phyloP scores from a whole-genome alignment of 2,329 filamentous ascomycete genomes.

The Hypoxylon sp. region DNA sequence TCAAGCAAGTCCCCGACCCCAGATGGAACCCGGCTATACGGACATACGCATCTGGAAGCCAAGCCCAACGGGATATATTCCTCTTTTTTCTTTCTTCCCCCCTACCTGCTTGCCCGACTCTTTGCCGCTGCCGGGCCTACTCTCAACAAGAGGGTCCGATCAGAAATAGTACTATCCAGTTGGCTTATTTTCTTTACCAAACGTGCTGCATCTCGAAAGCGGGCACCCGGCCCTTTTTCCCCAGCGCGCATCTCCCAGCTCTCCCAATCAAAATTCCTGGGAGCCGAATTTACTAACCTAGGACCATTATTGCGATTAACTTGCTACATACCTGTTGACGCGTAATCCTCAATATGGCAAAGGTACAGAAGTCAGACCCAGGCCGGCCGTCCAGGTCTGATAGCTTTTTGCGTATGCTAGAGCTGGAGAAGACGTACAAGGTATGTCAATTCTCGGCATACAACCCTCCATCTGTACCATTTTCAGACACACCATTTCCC shows the following conservation, averaged over 20 bases:
- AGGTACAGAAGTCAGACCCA: slow-evolving; percentile 46
- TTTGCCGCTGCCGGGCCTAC: slow-evolving; percentile 38
- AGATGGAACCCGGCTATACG: slow-evolving; percentile 46
- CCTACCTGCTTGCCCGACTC: slow-evolving; percentile 26
- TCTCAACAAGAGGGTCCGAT: slow-evolving; percentile 34
- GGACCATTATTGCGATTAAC: slow-evolving; percentile 28
- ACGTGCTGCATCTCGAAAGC: slow-evolving; percentile 43
- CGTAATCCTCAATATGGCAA: slow-evolving; percentile 53
- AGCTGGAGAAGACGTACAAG: slow-evolving; percentile 69
- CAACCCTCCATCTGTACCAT: slow-evolving; percentile 44
- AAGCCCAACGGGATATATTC: slow-evolving; percentile 46
- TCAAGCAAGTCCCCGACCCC: slow-evolving; percentile 33
- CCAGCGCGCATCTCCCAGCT: slow-evolving; percentile 37
- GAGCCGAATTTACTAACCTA: slow-evolving; percentile 26
- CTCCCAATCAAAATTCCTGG: slow-evolving; percentile 28
- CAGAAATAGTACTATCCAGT: slow-evolving; percentile 39
- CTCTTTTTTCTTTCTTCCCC: slow-evolving; percentile 19
- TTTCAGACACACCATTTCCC: slow-evolving; percentile 35
- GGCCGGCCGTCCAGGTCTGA: slow-evolving; percentile 55
- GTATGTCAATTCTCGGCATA: slow-evolving; percentile 58
- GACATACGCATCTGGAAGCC: slow-evolving; percentile 43
- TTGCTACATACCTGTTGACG: slow-evolving; percentile 42
- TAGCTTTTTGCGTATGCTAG: slow-evolving; percentile 70
- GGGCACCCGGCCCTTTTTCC: slow-evolving; percentile 50
- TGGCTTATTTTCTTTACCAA: slow-evolving; percentile 44